These are phyloP conservation scores for Curvularia spicifera DNA, from an alignment of 2,329 filamentous ascomycete genomes.

Conservation along the genomic window DNA sequence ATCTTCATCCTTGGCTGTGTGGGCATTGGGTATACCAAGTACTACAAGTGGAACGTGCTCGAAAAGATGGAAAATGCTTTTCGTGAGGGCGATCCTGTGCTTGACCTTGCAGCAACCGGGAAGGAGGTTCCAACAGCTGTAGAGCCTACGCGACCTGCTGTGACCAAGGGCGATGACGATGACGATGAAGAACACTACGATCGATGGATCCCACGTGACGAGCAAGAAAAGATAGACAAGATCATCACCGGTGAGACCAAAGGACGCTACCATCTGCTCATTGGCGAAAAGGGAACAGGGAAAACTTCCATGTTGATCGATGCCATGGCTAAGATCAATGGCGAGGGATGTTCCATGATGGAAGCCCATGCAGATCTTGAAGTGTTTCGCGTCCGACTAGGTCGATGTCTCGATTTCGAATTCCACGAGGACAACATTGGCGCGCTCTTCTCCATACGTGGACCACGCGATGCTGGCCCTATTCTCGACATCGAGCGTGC, in stretches of 20 bases:
- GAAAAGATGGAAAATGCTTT: slow-evolving; percentile 93
- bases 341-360: slow-evolving; percentile 90
- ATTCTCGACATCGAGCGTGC: slow-evolving; percentile 94
- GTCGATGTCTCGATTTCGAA: slow-evolving; percentile 94
- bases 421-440: slow-evolving; percentile 98
- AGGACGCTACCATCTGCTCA: slow-evolving; percentile 88
- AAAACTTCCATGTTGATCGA: slow-evolving; percentile 97
- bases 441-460: slow-evolving; percentile 91
- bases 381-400: slow-evolving; percentile 90
- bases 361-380: slow-evolving; percentile 95
- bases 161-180: slow-evolving; percentile 21
- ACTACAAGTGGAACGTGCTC: slow-evolving; percentile 90
- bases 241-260: slow-evolving; percentile 75
- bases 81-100: slow-evolving; percentile 85
- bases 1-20: slow-evolving; percentile 56
- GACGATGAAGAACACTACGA: slow-evolving; percentile 61
- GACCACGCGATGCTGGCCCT: slow-evolving; percentile 88
- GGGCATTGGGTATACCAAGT: slow-evolving; percentile 56
- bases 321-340: slow-evolving; percentile 91
- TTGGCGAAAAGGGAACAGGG: slow-evolving; percentile 95
- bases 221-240: slow-evolving; percentile 80
- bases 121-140: slow-evolving; percentile 39
- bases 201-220: slow-evolving; percentile 82
- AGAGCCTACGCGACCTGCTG: slow-evolving; percentile 29
- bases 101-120: slow-evolving; percentile 64